Base-by-base conservation (phyloP, 1,284 basidiomycete genomes). In the Earliella scabrosa region DNA sequence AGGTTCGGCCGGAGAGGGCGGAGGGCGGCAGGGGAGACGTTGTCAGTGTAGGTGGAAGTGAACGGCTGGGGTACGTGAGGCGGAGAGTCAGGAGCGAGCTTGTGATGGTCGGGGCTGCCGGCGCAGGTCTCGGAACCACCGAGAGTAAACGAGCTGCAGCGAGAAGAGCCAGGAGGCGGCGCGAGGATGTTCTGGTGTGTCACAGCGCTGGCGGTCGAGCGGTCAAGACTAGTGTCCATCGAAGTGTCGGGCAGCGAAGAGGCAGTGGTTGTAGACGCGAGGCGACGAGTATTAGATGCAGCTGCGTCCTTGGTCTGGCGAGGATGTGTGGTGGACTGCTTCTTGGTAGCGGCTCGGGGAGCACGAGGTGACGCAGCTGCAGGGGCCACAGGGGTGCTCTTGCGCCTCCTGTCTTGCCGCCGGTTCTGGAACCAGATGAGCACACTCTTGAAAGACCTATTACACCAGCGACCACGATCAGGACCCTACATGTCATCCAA, bases 381-480 rank as follows among this genome's bases (percentile, higher is more conserved):
- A 23, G 23, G 16, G 4, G 50, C 20, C 8, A 23, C 24, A 4
- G 26, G 36, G 4, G 21, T 23, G 6, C 24, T 43, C 50, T 54
- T 62, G 46, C 50, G 44, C 23, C 56, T 45, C 29, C 52, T 47
- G 16, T 65, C 64, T 54, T 71, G 69, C 21, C 69, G 62, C 31
- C 66, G 63, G 53, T 71, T 71, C 60, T 71, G 69, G 61, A 71
- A 71, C 69, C 69, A 71, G 32, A 71, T 66, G 7, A 68, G 64
- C 24, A 71, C 66, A 35, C 64, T 70, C 59, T 69, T 63, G 48
- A 60, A 45, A 14, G 63, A 58, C 65, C 70, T 71, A 29, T 14
- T 26, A 36, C 14, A 14, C 11, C 21, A 39, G 14, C 20, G 11
- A 14, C 36, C 45, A 29, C 27, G 14, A 60, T 36, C 24, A n/a